These are phyloP conservation scores for Knufia fluminis DNA, from an alignment of 2,329 filamentous ascomycete species.

Conservation along the genomic window DNA sequence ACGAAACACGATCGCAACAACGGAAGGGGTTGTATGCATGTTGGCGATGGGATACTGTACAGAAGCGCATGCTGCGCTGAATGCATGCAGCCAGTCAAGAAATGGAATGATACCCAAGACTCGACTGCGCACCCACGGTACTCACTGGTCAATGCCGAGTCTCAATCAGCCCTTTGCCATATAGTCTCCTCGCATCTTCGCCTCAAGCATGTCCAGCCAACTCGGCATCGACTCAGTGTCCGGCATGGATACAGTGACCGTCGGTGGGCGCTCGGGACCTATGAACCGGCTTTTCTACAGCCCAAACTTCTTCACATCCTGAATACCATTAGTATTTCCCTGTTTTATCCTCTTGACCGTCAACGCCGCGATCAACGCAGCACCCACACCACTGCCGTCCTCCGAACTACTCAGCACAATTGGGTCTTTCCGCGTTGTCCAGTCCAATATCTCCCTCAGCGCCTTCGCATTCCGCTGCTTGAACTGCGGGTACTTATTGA, in stretches of 20 bases:
- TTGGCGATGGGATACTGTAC: too few relatives aligned
- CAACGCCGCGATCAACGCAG: constrained; percentile 77
- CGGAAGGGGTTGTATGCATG: too few relatives aligned
- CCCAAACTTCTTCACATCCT: constrained; percentile 35
- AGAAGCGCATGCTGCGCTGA: too few relatives aligned
- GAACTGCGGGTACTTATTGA: constrained; percentile 99
- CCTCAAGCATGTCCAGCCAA: background rate
- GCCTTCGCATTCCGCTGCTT: constrained; percentile 84
- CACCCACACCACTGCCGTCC: constrained; percentile 94
- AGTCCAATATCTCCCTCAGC: constrained; percentile 90
- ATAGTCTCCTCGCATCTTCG: too few relatives aligned
- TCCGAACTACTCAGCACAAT: constrained; percentile 83
- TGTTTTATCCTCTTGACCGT: constrained; percentile 54
- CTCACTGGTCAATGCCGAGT: too few relatives aligned
- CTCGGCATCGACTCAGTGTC: background rate
- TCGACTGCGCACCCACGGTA: too few relatives aligned
- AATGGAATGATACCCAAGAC: too few relatives aligned
- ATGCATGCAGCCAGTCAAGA: too few relatives aligned
- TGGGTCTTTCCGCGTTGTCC: constrained; percentile 71
- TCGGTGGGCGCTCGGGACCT: too few relatives aligned
- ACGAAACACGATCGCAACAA: too few relatives aligned
- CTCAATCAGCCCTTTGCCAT: too few relatives aligned
- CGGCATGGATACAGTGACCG: background rate
- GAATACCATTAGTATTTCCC: constrained; percentile 51
- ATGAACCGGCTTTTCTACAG: too few relatives aligned